Evolutionary conservation across 371 early-diverging fungal species (phyloP).

Genomic region (Apophysomyces variabilis): DNA sequence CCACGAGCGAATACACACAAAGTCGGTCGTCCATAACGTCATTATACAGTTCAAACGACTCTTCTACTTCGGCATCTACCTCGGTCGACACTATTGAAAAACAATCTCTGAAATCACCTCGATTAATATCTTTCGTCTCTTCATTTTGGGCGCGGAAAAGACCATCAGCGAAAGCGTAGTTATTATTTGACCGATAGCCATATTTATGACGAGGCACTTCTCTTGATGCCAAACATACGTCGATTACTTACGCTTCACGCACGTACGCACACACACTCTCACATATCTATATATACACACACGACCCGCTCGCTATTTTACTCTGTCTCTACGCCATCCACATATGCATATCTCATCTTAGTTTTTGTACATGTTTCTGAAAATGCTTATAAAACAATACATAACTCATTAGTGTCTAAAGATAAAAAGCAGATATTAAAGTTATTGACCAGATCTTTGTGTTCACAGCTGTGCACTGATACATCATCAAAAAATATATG

Average conservation of each 20-base stretch:
- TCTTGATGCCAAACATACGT: too few species aligned
- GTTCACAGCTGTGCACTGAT: neutral
- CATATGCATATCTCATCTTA: conserved; percentile 11
- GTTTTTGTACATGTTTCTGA: conserved; percentile 1
- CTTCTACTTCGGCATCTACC: conserved; percentile 12
- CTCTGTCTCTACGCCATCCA: neutral
- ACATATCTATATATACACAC: neutral
- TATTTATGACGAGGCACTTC: too few species aligned
- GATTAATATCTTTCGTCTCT: conserved; percentile 10
- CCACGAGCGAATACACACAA: neutral
- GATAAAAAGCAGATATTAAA: neutral
- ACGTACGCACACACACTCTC: neutral
- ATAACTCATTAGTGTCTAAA: conserved; percentile 1
- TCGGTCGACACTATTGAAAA: conserved; percentile 11
- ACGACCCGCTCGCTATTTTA: neutral
- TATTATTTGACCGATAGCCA: too few species aligned
- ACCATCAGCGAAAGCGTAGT: neutral
- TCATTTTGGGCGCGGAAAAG: conserved; percentile 8
- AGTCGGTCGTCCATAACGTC: neutral
- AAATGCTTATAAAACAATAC: neutral
- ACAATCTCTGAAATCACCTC: conserved; percentile 12
- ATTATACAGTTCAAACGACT: conserved; percentile 11
- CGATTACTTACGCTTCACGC: neutral
- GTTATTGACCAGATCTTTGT: neutral
- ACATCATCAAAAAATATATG: conserved; percentile 1